Evolutionary conservation across 2,329 filamentous ascomycete species (phyloP), one percentile per base, ranked within the genome.

Genomic region (Coniella lustricola): DNA sequence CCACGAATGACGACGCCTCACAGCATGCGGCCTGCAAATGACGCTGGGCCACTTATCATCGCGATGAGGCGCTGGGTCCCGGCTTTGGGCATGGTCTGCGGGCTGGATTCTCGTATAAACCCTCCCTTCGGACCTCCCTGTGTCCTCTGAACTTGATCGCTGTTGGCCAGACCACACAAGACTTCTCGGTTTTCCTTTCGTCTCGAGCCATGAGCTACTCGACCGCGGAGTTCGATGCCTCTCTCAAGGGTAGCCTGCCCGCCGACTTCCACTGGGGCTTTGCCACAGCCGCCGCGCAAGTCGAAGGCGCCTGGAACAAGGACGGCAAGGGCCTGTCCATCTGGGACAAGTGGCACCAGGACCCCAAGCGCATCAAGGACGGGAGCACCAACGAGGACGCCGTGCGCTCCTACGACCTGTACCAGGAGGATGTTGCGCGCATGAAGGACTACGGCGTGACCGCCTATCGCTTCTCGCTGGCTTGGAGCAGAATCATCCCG

Each of bases 401-500:
- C 0, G 60, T 59, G 17, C 57, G 62, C 5, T 66, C 65, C 22
- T 71, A 71, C 51, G 62, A 71, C 35, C 54, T 69, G 2, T 71
- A 66, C 55, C 64, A 65, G 48, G 67, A 77, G 48, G 81, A 84
- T 55, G 77, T 82, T 51, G 75, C 70, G 2, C 68, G 82, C 29
- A 66, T 84, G 57, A 82, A 80, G 60, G 62, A 73, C 46, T 76
- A 76, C 45, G 74, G 78, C 46, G 77, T 79, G 14, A 73, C 73
- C 50, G 76, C 74, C 3, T 84, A 84, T 59, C 76, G 80, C 20
- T 84, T 84, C 61, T 83, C 79, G 3, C 66, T 84, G 21, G 78
- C 79, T 3, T 84, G 81, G 81, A 76, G 77, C 12, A 76, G 80
- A 37, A 76, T 84, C 51, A 82, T 84, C 44, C 81, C 81, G 0